phyloP scores from a whole-genome alignment of 768 basidiomycete species.

The Auriscalpium vulgare region DNA sequence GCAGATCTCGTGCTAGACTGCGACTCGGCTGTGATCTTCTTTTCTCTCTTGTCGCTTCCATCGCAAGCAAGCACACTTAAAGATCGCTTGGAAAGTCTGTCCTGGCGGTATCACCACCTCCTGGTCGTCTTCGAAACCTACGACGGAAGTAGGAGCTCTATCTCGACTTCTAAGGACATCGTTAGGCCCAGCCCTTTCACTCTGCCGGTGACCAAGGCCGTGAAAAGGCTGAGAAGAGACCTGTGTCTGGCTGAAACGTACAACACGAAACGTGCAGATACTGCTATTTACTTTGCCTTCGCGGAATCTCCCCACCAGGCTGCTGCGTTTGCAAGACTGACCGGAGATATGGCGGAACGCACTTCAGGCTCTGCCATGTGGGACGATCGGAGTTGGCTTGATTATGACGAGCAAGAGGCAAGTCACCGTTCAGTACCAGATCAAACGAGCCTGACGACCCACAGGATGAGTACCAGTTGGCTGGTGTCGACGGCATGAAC shows the following conservation, averaged over 20 bases:
- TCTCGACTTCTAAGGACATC: not conserved
- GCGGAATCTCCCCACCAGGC: conserved; percentile 52
- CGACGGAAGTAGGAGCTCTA: not conserved
- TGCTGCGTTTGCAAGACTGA: conserved; percentile 44
- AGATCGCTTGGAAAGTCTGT: conserved; percentile 38
- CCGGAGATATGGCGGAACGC: conserved; percentile 50
- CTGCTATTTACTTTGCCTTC: conserved; percentile 49
- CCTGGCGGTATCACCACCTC: conserved; percentile 54
- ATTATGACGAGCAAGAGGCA: conserved; percentile 44
- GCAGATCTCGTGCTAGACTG: conserved; percentile 64
- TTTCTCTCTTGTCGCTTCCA: conserved; percentile 39
- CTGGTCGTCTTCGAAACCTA: conserved; percentile 46
- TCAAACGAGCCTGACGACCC: no score
- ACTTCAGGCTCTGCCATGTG: conserved; percentile 32
- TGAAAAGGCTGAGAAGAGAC: conserved; percentile 60
- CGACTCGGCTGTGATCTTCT: conserved; percentile 47
- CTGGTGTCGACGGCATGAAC: conserved; percentile 56
- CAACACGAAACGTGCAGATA: conserved; percentile 36
- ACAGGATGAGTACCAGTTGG: conserved; percentile 57
- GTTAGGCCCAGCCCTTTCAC: conserved; percentile 39
- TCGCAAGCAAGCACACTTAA: conserved; percentile 38
- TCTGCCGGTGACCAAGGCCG: conserved; percentile 58
- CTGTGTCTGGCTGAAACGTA: conserved; percentile 55
- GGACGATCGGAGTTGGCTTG: conserved; percentile 34
- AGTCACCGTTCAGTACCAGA: not conserved